Percentiles rank a stretch among this genome's conserved stretches.
Conservation (phyloP, 202 grass and related monocot genomes). For the Musa balbisiana region DNA sequence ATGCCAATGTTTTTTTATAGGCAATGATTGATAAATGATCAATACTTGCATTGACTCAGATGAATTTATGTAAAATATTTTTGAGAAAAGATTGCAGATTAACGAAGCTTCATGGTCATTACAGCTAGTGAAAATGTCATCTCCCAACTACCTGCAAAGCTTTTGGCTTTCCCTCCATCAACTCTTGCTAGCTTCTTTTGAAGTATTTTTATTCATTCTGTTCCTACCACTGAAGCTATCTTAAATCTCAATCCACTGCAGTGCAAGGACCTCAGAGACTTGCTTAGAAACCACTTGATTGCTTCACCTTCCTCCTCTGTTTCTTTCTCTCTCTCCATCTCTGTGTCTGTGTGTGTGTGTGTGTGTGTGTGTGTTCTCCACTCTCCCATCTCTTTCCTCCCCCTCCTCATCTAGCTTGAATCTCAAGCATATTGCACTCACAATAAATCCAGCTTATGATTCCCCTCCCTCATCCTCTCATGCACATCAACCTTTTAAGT, state of each 20-base stretch:
- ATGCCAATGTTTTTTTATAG: no score
- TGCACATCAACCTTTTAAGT: conserved; percentile 1
- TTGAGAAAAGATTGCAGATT: no score
- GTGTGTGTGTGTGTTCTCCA: neutral
- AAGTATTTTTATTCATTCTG: neutral
- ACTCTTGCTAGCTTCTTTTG: neutral
- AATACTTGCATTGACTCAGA: no score
- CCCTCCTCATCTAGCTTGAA: conserved; percentile 40
- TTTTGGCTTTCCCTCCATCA: neutral
- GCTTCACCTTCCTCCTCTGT: conserved; percentile 32
- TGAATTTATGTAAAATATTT: no score
- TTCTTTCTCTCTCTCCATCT: conserved; percentile 8
- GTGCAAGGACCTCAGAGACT: conserved; percentile 25
- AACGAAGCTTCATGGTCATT: no score
- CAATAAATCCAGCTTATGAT: conserved; percentile 25
- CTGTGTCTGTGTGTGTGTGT: neutral
- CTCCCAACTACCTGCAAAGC: neutral
- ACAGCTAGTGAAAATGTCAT: neutral
- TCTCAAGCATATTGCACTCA: conserved; percentile 54
- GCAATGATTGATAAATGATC: no score
- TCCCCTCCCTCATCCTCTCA: conserved; percentile 17
- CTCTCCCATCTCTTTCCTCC: conserved; percentile 2
- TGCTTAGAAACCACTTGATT: conserved; percentile 85
- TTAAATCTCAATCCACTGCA: conserved; percentile 62
- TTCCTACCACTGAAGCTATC: conserved; percentile 26